Base-by-base conservation (phyloP, 345 rosid species). In the Toxicodendron radicans region DNA sequence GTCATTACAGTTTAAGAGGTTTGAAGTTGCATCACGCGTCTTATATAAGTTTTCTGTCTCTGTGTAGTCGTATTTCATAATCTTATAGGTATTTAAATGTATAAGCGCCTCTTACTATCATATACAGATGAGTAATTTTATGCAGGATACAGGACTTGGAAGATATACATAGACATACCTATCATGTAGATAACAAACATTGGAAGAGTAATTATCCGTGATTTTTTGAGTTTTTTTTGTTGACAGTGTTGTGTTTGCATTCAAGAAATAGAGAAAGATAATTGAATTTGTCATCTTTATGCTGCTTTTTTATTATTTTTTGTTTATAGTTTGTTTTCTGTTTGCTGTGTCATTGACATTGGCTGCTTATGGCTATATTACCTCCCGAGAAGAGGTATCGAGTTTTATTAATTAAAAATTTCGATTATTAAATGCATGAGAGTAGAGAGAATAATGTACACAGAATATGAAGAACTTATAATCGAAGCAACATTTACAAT, bases 21-120 rank as follows among this genome's bases (percentile, higher is more conserved):
- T 73, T 72, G 63, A 54, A 69, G 64, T 46, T 80, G 64, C 72
- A 72, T 72, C 57, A 35, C 18, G 74, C 66, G 12, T 16, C 24
- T 6, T 51, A 13, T 5, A 24, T 58, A 20, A n/a, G 27, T 59
- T 58, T 14, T 56, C 33, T 21, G 35, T 21, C 20, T 8, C 21
- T 70, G 9, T 71, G 57, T 17, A 18, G 49, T 49, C 11, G 24
- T 16, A 8, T 66, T 49, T 24, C 57, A 66, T 61, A 14, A 33
- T 5, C 20, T 35, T 30, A 1, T 18, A 24, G 74, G n/a, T 45
- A 45, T 58, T 66, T 45, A 58, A 71, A 46, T 58, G 74, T 59
- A 17, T 18, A 21, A 46, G 64, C 13, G 45, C 0, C 4, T 11
- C 66, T 45, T n/a, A 71, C 65, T 16, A 14, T 14, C 52, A 57